Conservation (phyloP, 2,329 filamentous ascomycete genomes). For the Simplicillium sp. region DNA sequence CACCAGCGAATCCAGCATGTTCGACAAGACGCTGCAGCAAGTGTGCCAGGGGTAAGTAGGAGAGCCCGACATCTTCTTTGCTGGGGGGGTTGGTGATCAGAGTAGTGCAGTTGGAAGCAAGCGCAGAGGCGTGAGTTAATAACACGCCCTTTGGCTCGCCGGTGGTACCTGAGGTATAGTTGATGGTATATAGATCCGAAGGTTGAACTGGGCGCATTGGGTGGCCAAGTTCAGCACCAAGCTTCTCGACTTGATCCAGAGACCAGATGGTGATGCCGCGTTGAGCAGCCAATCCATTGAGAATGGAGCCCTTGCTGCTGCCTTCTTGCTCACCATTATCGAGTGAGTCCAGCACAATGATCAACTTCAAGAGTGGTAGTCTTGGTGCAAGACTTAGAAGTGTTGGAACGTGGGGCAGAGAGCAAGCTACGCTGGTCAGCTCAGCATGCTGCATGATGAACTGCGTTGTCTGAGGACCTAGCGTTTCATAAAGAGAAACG, state of each 20-base stretch:
- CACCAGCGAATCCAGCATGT: conserved; percentile 62
- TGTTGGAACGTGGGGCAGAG: conserved; percentile 69
- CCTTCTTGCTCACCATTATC: conserved; percentile 69
- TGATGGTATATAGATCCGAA: conserved; percentile 78
- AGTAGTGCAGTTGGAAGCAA: conserved; percentile 58
- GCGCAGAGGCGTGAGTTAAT: conserved; percentile 71
- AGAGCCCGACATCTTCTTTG: conserved; percentile 56
- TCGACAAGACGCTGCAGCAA: conserved; percentile 86
- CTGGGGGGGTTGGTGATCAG: conserved; percentile 43
- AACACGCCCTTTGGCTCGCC: conserved; percentile 77
- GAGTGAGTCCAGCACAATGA: conserved; percentile 77
- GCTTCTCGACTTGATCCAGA: conserved; percentile 69
- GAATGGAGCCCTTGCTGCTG: conserved; percentile 67
- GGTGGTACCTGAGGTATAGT: conserved; percentile 83
- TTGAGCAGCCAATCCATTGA: conserved; percentile 65
- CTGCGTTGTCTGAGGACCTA: conserved; percentile 83
- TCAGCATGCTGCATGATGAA: conserved; percentile 91
- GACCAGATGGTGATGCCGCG: conserved; percentile 71
- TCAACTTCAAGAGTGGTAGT: conserved; percentile 73
- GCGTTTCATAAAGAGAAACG: conserved; percentile 92
- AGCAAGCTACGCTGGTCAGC: conserved; percentile 66
- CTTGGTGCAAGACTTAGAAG: conserved; percentile 72
- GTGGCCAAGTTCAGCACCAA: conserved; percentile 63
- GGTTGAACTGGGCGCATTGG: conserved; percentile 62
- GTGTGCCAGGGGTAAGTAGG: conserved; percentile 88